Base-by-base conservation (phyloP, 106 monocot species). In the Xerophyta viscosa region DNA sequence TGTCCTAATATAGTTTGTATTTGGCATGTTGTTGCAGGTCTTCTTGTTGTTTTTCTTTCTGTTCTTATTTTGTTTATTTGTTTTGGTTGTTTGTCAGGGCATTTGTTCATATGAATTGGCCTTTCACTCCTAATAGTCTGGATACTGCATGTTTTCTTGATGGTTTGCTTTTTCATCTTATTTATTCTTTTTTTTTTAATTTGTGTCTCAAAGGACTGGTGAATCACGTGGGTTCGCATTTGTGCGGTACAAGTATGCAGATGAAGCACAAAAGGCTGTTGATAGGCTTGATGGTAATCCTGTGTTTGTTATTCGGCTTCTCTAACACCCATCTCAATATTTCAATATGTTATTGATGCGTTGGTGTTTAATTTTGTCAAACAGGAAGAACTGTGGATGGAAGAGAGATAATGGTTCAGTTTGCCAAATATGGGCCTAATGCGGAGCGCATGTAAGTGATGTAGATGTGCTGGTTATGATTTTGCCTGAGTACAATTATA, bases 161-260 rank as follows among this genome's bases (percentile, higher is more conserved):
- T 52, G 41, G 26, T 18, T 37, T 36, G 5, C 11, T 36, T 6
- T 6, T 6, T 36, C 33, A 36, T 36, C 7, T 36, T 36, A 36
- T 5, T 11, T 36, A 5, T 36, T 36, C 11, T 36, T 36, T 5
- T 36, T 5, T 36, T 36, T 6, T 36, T 36, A 6, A 36, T 36
- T 6, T 27, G 6, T 27, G 39, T 54, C 30, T 25, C 27, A 27
- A 56, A 93, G 92, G 77, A 87, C 77, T 63, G 92, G 92, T 5
- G 92, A 93, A 13, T 87, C 92, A 13, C 73, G 92, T 33, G 92
- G 92, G 0, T 93, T 93, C 61, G 92, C 87, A n/a, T 93, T 93
- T 37, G 92, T 93, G 71, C 65, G 87, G 50, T 93, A 87, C 64
- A 87, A 87, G 46, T 83, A 93, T 28, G 82, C 83, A 4, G 80